Evolutionary conservation across 2,329 filamentous ascomycete genomes (phyloP).

Genomic region (Chrysoporthe austroafricana): DNA sequence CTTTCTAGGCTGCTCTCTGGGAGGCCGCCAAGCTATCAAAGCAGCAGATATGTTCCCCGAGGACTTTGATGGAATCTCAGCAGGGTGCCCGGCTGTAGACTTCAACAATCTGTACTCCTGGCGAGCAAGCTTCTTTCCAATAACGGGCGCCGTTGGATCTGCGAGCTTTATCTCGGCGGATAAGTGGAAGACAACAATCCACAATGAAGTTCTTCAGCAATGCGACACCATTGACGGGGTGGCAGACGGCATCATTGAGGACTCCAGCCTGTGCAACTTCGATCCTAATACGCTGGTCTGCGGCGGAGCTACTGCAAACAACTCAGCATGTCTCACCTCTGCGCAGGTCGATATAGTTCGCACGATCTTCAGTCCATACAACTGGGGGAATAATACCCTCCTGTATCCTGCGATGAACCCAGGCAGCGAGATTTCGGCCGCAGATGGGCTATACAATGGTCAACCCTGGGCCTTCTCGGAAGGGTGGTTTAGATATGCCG

Average conservation of each 20-base stretch:
- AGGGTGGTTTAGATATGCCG: constrained; percentile 53
- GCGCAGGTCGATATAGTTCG: constrained; percentile 27
- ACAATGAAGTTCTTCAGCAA: constrained; percentile 38
- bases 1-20: constrained; percentile 62
- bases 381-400: constrained; percentile 30
- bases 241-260: constrained; percentile 31
- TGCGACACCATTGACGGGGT: constrained; percentile 31
- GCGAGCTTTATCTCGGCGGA: constrained; percentile 46
- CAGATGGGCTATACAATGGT: constrained; percentile 43
- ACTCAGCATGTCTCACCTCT: constrained; percentile 35
- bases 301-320: constrained; percentile 4
- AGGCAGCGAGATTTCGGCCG: constrained; percentile 46
- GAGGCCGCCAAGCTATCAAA: constrained; percentile 62
- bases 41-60: constrained; percentile 56
- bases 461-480: constrained; percentile 45
- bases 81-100: constrained; percentile 48
- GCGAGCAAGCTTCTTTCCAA: constrained; percentile 49
- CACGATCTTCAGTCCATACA: constrained; percentile 32
- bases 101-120: constrained; percentile 41
- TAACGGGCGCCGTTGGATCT: constrained; percentile 42
- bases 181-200: constrained; percentile 42
- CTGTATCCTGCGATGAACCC: constrained; percentile 50
- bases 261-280: constrained; percentile 29
- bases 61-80: constrained; percentile 62
- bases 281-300: constrained; percentile 27